Evolutionary conservation across 2,329 filamentous ascomycete genomes (phyloP), one percentile per base, ranked within the genome.

Genomic region (Penicillium sp.): DNA sequence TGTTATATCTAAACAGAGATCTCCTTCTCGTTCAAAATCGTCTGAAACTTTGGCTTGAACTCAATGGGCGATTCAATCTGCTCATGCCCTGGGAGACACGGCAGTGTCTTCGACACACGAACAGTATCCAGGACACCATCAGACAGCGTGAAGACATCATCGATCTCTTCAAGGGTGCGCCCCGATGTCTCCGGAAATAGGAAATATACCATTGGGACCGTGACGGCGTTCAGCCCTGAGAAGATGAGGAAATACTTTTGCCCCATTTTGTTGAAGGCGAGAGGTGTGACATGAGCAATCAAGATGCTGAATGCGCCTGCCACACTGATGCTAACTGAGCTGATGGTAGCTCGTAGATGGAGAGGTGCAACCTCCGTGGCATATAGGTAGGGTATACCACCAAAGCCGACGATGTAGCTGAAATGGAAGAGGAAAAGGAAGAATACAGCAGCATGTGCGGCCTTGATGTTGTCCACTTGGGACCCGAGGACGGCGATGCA

Each of bases 401-500:
- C 63, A 27, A 62, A 66, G 1, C 65, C 65, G 13, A 66, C 59
- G 46, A 65, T 65, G 35, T 66, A 67, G 39, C 54, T 61, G 58
- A 67, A 65, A 48, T 67, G 65, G 14, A 65, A 67, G 5, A 67
- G 48, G 26, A 67, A 67, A 10, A 67, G 56, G 37, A 67, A 67
- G 26, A 67, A 60, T 1, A 67, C 60, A 16, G 64, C 63, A 10
- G 57, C 59, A 26, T 64, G 62, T n/a, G 53, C 48, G 3, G 63
- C 61, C 11, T 50, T 44, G n/a, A 58, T 47, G 19, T 65, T 65
- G 3, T 49, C 45, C 1, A 45, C 4, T 25, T 59, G 55, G 14
- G 60, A 62, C n/a, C 63, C 62, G 13, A 67, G 64, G 1, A 46
- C 44, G 21, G 64, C 64, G 21, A 66, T 58, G 8, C 64, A 43